Evolutionary conservation across 2,329 filamentous ascomycete species (phyloP).

Genomic region (Alternaria postmessia): DNA sequence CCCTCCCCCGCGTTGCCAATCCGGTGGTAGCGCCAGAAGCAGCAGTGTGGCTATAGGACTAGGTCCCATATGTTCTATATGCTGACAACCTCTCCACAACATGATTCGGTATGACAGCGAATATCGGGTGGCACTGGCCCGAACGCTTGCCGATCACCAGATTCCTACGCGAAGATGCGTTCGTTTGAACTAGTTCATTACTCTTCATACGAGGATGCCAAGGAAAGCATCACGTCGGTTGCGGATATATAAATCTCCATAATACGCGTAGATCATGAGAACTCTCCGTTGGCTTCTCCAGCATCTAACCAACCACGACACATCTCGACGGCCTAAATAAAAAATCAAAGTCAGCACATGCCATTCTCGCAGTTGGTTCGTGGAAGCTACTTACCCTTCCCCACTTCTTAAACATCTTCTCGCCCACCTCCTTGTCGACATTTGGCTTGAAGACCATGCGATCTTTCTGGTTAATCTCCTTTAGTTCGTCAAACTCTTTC

Average conservation of each 20-base stretch:
- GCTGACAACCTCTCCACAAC: neutral
- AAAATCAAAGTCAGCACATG: slow-evolving; percentile 10
- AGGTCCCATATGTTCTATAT: neutral
- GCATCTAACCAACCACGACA: slow-evolving; percentile 73
- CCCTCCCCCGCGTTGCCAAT: slow-evolving; percentile 3
- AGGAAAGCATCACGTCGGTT: slow-evolving; percentile 28
- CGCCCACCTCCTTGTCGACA: slow-evolving; percentile 66
- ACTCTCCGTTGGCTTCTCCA: slow-evolving; percentile 49
- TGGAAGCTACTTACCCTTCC: slow-evolving; percentile 56
- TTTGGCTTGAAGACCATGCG: slow-evolving; percentile 74
- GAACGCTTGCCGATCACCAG: neutral
- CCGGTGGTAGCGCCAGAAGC: slow-evolving; percentile 1
- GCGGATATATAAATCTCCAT: slow-evolving; percentile 34
- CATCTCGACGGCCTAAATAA: slow-evolving; percentile 72
- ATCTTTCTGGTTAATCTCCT: slow-evolving; percentile 74
- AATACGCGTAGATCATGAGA: slow-evolving; percentile 35
- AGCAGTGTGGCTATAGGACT: neutral
- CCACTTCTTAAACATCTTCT: slow-evolving; percentile 74
- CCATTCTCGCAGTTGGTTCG: neutral
- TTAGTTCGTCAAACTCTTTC: slow-evolving; percentile 76
- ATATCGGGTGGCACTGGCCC: slow-evolving; percentile 4
- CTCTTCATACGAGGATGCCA: neutral
- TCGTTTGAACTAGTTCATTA: slow-evolving; percentile 1
- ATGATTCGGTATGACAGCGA: neutral
- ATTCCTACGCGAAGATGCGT: neutral